Percentiles rank a stretch among this genome's conserved stretches.
Conservation (phyloP, 495 filamentous ascomycete species). For the Xylaria flabelliformis region DNA sequence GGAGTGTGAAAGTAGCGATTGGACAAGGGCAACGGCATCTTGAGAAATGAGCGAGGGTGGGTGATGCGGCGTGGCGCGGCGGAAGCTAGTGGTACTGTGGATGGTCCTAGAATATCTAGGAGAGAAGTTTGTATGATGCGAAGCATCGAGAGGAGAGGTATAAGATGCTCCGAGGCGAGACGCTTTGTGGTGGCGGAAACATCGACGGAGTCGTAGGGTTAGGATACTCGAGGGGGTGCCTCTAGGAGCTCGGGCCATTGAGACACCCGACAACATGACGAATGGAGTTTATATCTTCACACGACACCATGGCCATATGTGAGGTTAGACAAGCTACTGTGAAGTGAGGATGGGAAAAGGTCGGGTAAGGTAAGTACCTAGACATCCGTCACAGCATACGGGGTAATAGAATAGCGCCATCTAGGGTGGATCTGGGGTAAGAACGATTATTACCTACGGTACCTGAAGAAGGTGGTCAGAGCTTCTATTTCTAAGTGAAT, state of each 20-base stretch:
- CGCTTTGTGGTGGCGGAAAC: background rate
- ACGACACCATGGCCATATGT: background rate
- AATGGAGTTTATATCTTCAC: background rate
- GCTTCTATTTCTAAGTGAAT: background rate
- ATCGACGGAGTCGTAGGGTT: slow-evolving; percentile 31
- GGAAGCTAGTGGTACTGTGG: background rate
- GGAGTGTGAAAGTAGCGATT: background rate
- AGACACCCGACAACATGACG: slow-evolving; percentile 29
- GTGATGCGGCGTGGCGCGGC: background rate
- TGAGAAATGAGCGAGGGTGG: background rate
- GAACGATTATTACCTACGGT: background rate
- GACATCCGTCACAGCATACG: too few relatives aligned
- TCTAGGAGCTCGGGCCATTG: slow-evolving; percentile 27
- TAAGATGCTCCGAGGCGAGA: background rate
- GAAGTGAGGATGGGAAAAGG: background rate
- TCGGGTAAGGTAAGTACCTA: too few relatives aligned
- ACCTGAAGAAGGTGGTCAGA: background rate
- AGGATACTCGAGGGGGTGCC: slow-evolving; percentile 33
- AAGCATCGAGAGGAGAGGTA: background rate
- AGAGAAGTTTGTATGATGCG: background rate
- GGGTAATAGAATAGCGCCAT: slow-evolving; percentile 2
- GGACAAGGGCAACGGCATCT: slow-evolving; percentile 5
- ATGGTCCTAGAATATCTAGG: background rate
- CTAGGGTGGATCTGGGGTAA: slow-evolving; percentile 16
- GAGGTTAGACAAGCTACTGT: background rate